Conservation (phyloP, 2,329 filamentous ascomycete genomes). For the Beauveria sp. region DNA sequence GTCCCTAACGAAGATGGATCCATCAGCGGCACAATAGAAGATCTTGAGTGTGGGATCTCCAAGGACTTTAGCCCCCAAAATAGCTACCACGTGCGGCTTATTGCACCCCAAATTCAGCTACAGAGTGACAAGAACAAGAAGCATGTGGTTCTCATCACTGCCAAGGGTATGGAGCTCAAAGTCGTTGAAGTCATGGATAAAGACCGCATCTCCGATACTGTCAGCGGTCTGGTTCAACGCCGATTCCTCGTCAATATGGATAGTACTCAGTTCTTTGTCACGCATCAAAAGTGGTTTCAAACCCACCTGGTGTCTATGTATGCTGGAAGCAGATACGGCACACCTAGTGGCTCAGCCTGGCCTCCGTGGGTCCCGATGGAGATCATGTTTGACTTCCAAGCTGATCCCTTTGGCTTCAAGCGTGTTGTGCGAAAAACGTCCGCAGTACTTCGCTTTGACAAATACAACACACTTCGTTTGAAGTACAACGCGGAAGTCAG, state of each 20-base stretch:
- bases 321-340: constrained; percentile 86
- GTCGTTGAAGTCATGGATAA: constrained; percentile 98
- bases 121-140: constrained; percentile 98
- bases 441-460: constrained; percentile 88
- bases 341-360: constrained; percentile 78
- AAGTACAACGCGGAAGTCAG: constrained; percentile 96
- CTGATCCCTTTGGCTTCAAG: constrained; percentile 95
- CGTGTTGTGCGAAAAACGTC: constrained; percentile 95
- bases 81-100: constrained; percentile 88
- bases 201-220: constrained; percentile 79
- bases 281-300: constrained; percentile 82
- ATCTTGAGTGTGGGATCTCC: constrained; percentile 68
- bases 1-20: constrained; percentile 24
- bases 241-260: constrained; percentile 95
- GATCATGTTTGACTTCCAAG: constrained; percentile 93
- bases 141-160: constrained; percentile 90
- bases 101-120: constrained; percentile 94
- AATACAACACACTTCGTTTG: constrained; percentile 92
- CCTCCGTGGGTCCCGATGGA: constrained; percentile 98
- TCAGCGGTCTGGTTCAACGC: constrained; percentile 90
- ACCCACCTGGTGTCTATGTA: constrained; percentile 85
- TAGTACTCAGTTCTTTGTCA: constrained; percentile 96
- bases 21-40: constrained; percentile 42
- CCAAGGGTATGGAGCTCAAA: constrained; percentile 97
- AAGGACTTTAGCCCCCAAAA: constrained; percentile 86